These are phyloP conservation scores for Chaetomidium leptoderma DNA, from an alignment of 495 filamentous ascomycete genomes.

Conservation along the genomic window DNA sequence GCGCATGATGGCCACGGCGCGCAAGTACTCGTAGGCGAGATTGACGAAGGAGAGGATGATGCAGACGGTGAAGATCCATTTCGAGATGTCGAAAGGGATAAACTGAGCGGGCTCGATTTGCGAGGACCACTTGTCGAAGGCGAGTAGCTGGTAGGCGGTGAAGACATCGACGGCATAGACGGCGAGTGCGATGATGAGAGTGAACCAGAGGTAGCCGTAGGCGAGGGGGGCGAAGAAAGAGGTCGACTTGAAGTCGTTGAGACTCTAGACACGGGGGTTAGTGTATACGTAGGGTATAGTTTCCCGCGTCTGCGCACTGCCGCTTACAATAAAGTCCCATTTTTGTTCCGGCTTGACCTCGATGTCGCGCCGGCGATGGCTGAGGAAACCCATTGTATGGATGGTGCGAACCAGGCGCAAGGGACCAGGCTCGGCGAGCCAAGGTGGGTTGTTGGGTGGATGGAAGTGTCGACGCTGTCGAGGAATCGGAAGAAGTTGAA, in stretches of 20 bases:
- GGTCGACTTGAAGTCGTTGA: conserved; percentile 79
- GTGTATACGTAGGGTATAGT: conserved; percentile 8
- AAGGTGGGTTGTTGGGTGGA: conserved; percentile 21
- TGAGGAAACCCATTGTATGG: conserved; percentile 66
- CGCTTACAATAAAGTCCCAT: conserved; percentile 89
- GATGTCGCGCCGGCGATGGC: conserved; percentile 62
- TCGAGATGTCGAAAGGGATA: conserved; percentile 61
- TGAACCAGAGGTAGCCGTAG: conserved; percentile 78
- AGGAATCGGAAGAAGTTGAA: conserved; percentile 24
- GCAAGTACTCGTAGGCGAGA: conserved; percentile 68
- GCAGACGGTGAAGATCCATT: conserved; percentile 86
- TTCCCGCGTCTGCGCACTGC: no score
- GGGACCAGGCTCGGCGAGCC: conserved; percentile 16
- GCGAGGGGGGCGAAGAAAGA: conserved; percentile 73
- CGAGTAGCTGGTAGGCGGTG: conserved; percentile 84
- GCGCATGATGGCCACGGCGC: conserved; percentile 72
- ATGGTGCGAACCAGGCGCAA: conserved; percentile 18
- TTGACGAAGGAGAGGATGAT: conserved; percentile 84
- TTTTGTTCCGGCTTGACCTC: conserved; percentile 73
- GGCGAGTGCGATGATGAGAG: conserved; percentile 70
- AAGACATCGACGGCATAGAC: conserved; percentile 90
- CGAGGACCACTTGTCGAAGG: conserved; percentile 67
- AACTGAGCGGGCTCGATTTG: conserved; percentile 39
- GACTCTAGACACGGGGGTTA: conserved; percentile 55
- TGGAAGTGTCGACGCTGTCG: conserved; percentile 34